A percentile compares a stretch with the other conserved stretches of the same genome.
phyloP scores from a whole-genome alignment of 1,284 basidiomycete species.

The Cutaneotrichosporon curvatum region DNA sequence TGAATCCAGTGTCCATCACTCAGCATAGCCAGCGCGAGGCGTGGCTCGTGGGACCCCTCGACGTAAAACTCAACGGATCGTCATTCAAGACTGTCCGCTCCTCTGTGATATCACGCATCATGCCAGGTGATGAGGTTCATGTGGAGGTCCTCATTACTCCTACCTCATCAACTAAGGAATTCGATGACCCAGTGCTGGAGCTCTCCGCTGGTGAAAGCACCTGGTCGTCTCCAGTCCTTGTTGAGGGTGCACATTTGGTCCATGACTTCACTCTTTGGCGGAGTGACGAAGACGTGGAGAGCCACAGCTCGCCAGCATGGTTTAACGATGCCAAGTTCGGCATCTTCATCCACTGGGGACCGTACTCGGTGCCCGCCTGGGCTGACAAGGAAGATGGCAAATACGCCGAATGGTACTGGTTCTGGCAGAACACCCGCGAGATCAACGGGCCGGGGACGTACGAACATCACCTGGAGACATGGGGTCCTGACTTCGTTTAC shows the following conservation, averaged over 20 bases:
- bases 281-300: conserved; percentile 7
- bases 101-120: conserved; percentile 7
- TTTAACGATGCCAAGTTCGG: conserved; percentile 17
- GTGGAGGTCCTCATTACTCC: conserved; percentile 14
- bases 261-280: conserved; percentile 14
- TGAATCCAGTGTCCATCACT: conserved; percentile 6
- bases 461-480: conserved; percentile 52
- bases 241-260: conserved; percentile 7
- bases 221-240: not conserved
- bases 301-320: conserved; percentile 6
- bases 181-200: not conserved
- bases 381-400: conserved; percentile 24
- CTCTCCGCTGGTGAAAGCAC: not conserved
- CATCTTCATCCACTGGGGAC: conserved; percentile 58
- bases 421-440: conserved; percentile 33
- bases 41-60: conserved; percentile 4
- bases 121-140: conserved; percentile 15
- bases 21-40: conserved; percentile 1
- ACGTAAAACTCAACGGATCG: not conserved
- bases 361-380: conserved; percentile 49
- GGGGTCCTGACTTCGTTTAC: conserved; percentile 52
- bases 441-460: conserved; percentile 45
- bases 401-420: conserved; percentile 56
- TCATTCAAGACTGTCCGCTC: conserved; percentile 2
- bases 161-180: not conserved